Evolutionary conservation across 139 green algal genomes (phyloP).

Genomic region (Coelastrella sp.): DNA sequence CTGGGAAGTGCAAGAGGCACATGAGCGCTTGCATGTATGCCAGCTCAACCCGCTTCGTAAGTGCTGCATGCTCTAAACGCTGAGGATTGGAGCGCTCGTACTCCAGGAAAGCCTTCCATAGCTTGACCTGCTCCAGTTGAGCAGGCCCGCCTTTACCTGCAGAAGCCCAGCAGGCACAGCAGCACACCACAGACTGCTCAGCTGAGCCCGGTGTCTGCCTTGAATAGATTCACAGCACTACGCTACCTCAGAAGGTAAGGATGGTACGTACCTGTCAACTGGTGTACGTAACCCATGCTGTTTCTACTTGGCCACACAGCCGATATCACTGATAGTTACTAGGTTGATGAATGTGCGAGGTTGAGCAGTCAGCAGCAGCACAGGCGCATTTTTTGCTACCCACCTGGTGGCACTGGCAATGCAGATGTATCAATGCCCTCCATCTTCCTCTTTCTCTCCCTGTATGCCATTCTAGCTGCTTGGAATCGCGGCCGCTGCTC

Average conservation of each 20-base stretch:
- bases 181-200: neutral
- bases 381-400: neutral
- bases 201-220: neutral
- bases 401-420: conserved; percentile 79
- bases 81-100: conserved; percentile 82
- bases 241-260: too few species aligned
- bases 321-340: too few species aligned
- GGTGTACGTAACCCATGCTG: too few species aligned
- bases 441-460: conserved; percentile 51
- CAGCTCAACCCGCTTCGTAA: conserved; percentile 73
- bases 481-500: conserved; percentile 86
- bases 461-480: conserved; percentile 62
- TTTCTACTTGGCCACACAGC: too few species aligned
- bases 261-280: too few species aligned
- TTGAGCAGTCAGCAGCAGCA: neutral
- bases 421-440: conserved; percentile 61
- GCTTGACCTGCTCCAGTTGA: conserved; percentile 67
- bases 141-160: conserved; percentile 68
- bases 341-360: neutral
- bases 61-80: conserved; percentile 64
- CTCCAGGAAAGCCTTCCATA: conserved; percentile 80
- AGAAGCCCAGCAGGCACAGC: neutral
- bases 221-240: neutral
- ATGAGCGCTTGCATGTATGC: conserved; percentile 90
- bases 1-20: conserved; percentile 79